Base-by-base conservation (phyloP, 495 filamentous ascomycete genomes). In the Neurospora sp. region DNA sequence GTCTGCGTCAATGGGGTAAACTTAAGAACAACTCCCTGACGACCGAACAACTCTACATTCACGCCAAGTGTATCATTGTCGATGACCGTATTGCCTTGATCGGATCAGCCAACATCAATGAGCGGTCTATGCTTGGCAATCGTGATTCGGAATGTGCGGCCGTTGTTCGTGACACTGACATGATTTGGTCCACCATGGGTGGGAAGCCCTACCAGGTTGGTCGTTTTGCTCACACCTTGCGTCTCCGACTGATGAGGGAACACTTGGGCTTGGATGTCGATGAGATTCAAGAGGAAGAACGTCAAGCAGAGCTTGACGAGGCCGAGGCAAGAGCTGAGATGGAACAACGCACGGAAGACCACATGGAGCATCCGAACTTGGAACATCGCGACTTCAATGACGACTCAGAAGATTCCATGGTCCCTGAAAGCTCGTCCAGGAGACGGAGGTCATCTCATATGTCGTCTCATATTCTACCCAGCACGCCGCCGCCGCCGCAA, bases 81-180 rank as follows among this genome's bases (percentile, higher is more conserved):
- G 96, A 99, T 81, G 96, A 99, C 78, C 88, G 94, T 39, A 89
- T 94, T 76, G 95, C 91, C 31, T 91, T 99, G 72, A 99, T 99
- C 77, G 96, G 96, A 21, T 98, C 94, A 45, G 96, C 96, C 37
- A 99, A 99, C 79, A 99, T 99, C 84, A 99, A 99, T 78, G 96
- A 99, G 79, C 92, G 96, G 38, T 98, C 94, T 15, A 95, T 99
- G 94, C 79, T 97, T 28, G 96, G 96, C 42, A 89, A 88, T 21
- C 87, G 96, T 74, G 96, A 99, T 81, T 97, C 94, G 1, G 96
- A 99, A 79, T 91, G 93, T 70, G 96, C 96, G 4, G 90, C 95
- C 7, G 87, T 99, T 24, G 92, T 99, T 45, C 88, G 94, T 69
- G 96, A 99, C 82, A 97, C 92, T 1, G 94, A 97, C 77, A 93